phyloP scores from a whole-genome alignment of 2,329 filamentous ascomycete species.

The Cryphonectria parasitica region DNA sequence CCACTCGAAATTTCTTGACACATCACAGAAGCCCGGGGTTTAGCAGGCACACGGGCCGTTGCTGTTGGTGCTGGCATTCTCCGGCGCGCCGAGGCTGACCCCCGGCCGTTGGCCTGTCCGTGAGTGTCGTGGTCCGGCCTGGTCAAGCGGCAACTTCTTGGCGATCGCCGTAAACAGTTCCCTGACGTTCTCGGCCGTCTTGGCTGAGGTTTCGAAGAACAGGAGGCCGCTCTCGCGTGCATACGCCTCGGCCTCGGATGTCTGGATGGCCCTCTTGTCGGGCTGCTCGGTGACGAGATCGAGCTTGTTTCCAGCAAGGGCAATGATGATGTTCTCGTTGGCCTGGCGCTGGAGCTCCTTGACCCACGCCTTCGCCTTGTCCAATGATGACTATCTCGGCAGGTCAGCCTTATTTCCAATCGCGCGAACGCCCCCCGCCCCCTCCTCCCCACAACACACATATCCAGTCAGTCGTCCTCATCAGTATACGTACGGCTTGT shows the following conservation, averaged over 20 bases:
- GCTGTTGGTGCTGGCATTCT: conserved; percentile 61
- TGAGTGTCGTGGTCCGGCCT: conserved; percentile 88
- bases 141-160: conserved; percentile 95
- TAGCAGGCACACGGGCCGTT: conserved; percentile 62
- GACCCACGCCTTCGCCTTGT: conserved; percentile 99
- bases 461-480: background rate
- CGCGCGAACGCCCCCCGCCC: too few species aligned
- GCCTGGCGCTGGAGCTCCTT: conserved; percentile 98
- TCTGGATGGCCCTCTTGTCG: conserved; percentile 90
- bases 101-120: conserved; percentile 65
- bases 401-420: conserved; percentile 32
- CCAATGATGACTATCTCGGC: conserved; percentile 76
- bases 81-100: conserved; percentile 57
- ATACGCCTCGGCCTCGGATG: conserved; percentile 92
- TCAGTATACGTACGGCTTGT: conserved; percentile 75
- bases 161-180: conserved; percentile 97
- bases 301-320: conserved; percentile 95
- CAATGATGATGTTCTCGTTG: conserved; percentile 99
- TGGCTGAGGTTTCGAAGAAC: conserved; percentile 98
- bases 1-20: background rate
- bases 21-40: background rate
- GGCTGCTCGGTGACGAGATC: conserved; percentile 94
- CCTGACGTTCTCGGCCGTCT: conserved; percentile 93
- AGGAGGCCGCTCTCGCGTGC: conserved; percentile 89
- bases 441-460: too few species aligned